Evolutionary conservation across 441 rosid species (phyloP), one percentile per base, ranked within the genome.

Genomic region (Populus tomentosa): DNA sequence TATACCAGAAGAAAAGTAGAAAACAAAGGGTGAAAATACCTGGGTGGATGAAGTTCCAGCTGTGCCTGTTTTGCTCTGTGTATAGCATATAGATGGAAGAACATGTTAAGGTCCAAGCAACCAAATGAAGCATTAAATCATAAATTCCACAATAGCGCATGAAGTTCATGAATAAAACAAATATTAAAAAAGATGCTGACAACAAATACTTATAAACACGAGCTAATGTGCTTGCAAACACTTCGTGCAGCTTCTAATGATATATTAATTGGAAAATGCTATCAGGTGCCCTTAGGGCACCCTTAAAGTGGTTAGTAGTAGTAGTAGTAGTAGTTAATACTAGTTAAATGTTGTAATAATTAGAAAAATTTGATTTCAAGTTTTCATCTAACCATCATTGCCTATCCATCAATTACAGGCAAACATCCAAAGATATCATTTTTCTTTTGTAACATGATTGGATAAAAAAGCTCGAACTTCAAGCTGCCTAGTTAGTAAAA

Each of bases 61-160:
- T 59, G 97, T 87, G 77, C 91, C 85, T 32, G 88, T 80, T 83
- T 94, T 94, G 83, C 93, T 96, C 98, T 95, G 89, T 77, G 21
- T 50, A 75, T 8, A 50, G 33, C 26, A 56, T 78, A 33, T 7
- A 13, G 61, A 63, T 30, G 35, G 50, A 62, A 56, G 14, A 26
- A 38, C n/a, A 64, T 4, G 62, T 53, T 70, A 16, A 70, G 67
- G 23, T 7, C 7, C 9, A 18, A 70, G 26, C 10, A 36, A 63
- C 1, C 10, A 9, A 63, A 28, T 2, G 16, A 9, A n/a, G 64
- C 64, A 21, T n/a, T 61, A n/a, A 21, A 61, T 1, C 64, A 61
- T n/a, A 61, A 61, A 61, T 0, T 61, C 26, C 26, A 61, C 5
- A 59, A 59, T 1, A 0, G 24, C 64, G 0, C 64, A n/a, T n/a